Evolutionary conservation across 2,329 filamentous ascomycete species (phyloP), one percentile per base, ranked within the genome.

Genomic region (Aspergillus novofumigatus): DNA sequence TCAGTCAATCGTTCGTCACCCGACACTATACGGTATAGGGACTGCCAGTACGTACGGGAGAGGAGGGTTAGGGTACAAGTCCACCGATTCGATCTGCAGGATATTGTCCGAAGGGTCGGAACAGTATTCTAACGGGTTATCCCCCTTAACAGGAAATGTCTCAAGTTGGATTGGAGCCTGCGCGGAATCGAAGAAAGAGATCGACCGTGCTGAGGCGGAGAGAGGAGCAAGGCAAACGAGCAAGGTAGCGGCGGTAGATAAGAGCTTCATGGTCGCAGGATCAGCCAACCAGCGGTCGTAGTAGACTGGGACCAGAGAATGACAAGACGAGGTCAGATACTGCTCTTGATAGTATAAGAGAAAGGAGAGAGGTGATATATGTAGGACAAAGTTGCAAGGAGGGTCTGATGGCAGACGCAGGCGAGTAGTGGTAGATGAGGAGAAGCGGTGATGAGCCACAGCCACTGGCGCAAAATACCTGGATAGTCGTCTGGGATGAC

Each of bases 81-180:
- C 87, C 56, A 97, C 91, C 49, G 83, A 84, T 62, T 92, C 80
- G 68, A 99, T 92, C 47, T 79, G 77, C 65, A 97, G 79, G 56
- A 92, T 83, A 72, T 97, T 86, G 52, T 85, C 74, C 51, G 76
- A 75, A 57, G 90, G 89, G 60, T 90, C 82, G 57, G 79, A 77
- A 63, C 94, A 99, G 77, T 89, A 90, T 69, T 86, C 80, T 58
- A 99, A 82, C 29, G 94, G 93, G 71, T 93, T 96, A 52, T 93
- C 81, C 72, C 94, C 92, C 1, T 90, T 87, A 17, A 97, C 89
- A 63, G 86, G 83, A 49, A 83, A 77, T 26, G 79, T 78, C 57
- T 79, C 78, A 52, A 78, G 74, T 57, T 80, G 73, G 56, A 80
- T 75, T 44, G 81, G 73, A 62, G 80, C 77, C 69, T 83, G 79